A percentile compares a stretch with the other conserved stretches of the same genome.
phyloP scores from a whole-genome alignment of 495 filamentous ascomycete genomes.

The Hyaloscypha finlandica region DNA sequence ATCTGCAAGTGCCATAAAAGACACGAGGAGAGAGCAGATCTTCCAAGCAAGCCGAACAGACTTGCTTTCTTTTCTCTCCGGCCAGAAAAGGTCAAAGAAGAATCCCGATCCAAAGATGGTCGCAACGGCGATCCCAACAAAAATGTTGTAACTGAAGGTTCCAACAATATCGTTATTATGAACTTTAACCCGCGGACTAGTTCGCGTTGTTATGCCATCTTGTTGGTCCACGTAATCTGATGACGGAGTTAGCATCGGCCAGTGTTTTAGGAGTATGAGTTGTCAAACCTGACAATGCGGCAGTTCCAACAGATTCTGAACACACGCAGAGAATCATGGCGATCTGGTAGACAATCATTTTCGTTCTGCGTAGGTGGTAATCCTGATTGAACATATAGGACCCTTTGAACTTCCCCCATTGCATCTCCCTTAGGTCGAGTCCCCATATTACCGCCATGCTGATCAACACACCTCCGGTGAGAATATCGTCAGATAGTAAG shows the following conservation, averaged over 20 bases:
- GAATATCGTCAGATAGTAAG: neutral
- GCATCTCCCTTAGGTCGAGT: slow-evolving; percentile 50
- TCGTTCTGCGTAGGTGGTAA: slow-evolving; percentile 51
- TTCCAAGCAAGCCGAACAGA: slow-evolving; percentile 49
- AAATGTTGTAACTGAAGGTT: slow-evolving; percentile 52
- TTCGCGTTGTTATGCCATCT: slow-evolving; percentile 38
- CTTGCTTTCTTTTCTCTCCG: slow-evolving; percentile 46
- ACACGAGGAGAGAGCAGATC: slow-evolving; percentile 44
- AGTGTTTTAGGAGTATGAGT: neutral
- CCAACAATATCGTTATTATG: slow-evolving; percentile 53
- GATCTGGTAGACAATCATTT: slow-evolving; percentile 55
- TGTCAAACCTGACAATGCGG: slow-evolving; percentile 46
- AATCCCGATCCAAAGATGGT: slow-evolving; percentile 55
- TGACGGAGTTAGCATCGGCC: neutral
- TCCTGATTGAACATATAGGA: slow-evolving; percentile 52
- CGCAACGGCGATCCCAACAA: slow-evolving; percentile 52
- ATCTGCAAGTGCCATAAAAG: slow-evolving; percentile 42
- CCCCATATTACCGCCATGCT: slow-evolving; percentile 53
- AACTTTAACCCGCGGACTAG: slow-evolving; percentile 32
- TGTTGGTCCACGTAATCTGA: slow-evolving; percentile 53
- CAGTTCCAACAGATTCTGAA: slow-evolving; percentile 52
- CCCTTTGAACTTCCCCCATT: slow-evolving; percentile 52
- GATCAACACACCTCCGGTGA: neutral
- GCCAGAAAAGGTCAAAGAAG: slow-evolving; percentile 58
- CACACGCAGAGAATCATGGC: slow-evolving; percentile 56